Evolutionary conservation across 2,329 filamentous ascomycete species (phyloP), one percentile per base, ranked within the genome.

Genomic region (Aspergillus nomiae): DNA sequence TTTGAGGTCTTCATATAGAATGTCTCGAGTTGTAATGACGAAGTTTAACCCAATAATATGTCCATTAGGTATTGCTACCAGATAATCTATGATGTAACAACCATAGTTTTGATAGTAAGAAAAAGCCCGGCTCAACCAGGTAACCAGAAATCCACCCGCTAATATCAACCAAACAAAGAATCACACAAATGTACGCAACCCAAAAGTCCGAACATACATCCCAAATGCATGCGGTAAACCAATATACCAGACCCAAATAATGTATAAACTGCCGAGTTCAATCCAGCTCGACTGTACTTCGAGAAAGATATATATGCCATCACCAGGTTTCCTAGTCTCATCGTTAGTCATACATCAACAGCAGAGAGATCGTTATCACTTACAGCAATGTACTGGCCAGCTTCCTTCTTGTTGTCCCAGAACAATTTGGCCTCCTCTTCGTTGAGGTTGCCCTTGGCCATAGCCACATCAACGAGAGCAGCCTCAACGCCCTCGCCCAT

Each of bases 401-500:
- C 92, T 69, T 93, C 90, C 83, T 91, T 94, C 88, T 98, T 98
- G 71, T 92, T 85, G 53, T 89, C 82, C 95, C 95, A 98, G 77
- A 97, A 99, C 67, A 90, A 87, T 75, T 86, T 84, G 2, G 95
- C 94, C 76, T 96, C 92, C 36, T 93, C 89, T 26, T 85, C 83
- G 74, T 92, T 90, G 58, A 99, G 81, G 72, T 93, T 93, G 12
- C 94, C 95, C 84, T 97, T 97, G 68, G 89, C 84, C 90, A 97
- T 96, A 58, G 93, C 92, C 1, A 97, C 93, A 66, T 97, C 91
- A 30, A 97, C 84, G 16, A 99, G 84, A 0, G 94, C 92, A 54
- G 89, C 85, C 76, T 98, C 91, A 3, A 99, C 95, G 51, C 95
- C 95, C 78, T 98, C 95, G 63, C 95, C 95, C 95, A 99, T 99